Base-by-base conservation (phyloP, 805 yeast genomes). In the Ogataea parapolymorpha region DNA sequence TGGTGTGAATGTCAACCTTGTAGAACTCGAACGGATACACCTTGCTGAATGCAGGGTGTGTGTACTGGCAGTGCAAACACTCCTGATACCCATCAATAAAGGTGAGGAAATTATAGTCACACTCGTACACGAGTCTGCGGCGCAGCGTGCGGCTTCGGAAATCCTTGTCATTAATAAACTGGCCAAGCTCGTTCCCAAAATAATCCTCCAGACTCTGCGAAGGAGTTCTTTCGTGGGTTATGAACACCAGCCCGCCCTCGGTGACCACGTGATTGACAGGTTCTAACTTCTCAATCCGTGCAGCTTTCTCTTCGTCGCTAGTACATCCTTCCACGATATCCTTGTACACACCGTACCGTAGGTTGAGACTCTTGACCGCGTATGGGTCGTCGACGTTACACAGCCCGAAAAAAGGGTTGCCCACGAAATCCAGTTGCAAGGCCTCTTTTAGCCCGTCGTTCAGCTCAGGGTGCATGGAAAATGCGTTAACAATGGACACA, bases 41-140 rank as follows among this genome's bases (percentile, higher is more conserved):
- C 34, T 53, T 51, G 31, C 51, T 36, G 45, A 58, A 55, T 2
- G 48, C 55, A 12, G 62, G 62, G 32, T 58, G 62, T 15, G 61
- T 49, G 43, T 50, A 58, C 22, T 46, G 39, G 37, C 62, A 58
- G 34, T 58, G 62, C 28, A 58, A 41, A 35, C 62, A 53, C 47
- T 56, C 60, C 44, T 56, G 60, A 41, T 56, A 56, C 10, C 60
- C 60, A 39, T 56, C 60, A 18, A 56, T 42, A 27, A 56, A 56
- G 14, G 58, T 54, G 22, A 53, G 35, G 32, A 48, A 46, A 31
- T 50, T 49, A 43, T 55, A 55, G 35, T 55, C 56, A 32, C 54
- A 49, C 42, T 55, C 59, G 35, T 56, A 56, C 11, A 48, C 39
- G 15, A 56, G 37, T 23, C 54, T 42, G 32, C 55, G 51, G 24